Base-by-base conservation (phyloP, 257 asterid species). In the Nicotiana tabacum region DNA sequence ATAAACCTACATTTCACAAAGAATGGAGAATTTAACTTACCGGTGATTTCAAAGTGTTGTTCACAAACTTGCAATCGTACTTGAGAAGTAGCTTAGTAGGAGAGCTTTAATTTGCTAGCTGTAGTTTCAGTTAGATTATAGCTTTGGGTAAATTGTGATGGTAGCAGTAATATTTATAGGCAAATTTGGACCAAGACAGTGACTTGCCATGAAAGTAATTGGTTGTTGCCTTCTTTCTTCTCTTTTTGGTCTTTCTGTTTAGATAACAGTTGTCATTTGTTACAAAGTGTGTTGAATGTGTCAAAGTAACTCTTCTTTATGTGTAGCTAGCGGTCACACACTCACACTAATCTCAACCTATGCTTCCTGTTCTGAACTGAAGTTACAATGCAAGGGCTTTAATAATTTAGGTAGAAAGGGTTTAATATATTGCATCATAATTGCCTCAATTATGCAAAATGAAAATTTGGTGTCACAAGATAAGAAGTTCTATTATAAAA, bases 121-220 rank as follows among this genome's bases (percentile, higher is more conserved):
- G 13, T 72, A 3, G 58, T 24, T 46, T 12, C 33, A 32, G 17
- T 2, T 51, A 2, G 4, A 51, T 1, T 37, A 37, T 3, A 51
- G 57, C 16, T 35, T 35, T 15, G 64, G 39, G 27, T 74, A 3
- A 48, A 27, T 27, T 48, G 51, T 48, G 64, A 48, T 74, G 27
- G 27, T 7, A 51, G 15, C 16, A 76, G 80, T 33, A 76, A 27
- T 76, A 76, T 76, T 76, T 76, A 76, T 76, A 76, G 80, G 64
- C 46, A 51, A 27, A 48, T 6, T 46, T 74, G 1, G 55, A 39
- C 74, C 74, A 68, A 77, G 57, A 32, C 53, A 72, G n/a, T 74
- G 39, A 76, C 81, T 82, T 82, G 82, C 82, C 57, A 77, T 21
- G 78, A 77, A 76, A 76, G 82, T 76, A 37, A 76, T 76, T 51